phyloP scores from a whole-genome alignment of 805 yeast genomes.

The Gaillardinia entomophila region DNA sequence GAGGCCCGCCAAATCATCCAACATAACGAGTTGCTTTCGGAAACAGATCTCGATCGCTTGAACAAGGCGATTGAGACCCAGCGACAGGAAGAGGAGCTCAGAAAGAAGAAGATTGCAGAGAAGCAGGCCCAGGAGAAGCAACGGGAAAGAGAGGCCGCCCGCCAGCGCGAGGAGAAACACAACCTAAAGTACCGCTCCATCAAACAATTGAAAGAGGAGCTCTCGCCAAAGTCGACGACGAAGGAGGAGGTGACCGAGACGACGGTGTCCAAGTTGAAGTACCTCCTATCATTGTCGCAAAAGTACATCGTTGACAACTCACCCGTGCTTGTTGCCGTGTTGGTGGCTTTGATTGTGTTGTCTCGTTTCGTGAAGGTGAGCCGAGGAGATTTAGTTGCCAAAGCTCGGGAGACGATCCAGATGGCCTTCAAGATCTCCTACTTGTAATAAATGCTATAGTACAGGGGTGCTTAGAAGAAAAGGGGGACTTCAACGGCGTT shows the following conservation, averaged over 20 bases:
- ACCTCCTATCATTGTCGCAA: slow-evolving; percentile 12
- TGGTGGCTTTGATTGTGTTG: slow-evolving; percentile 15
- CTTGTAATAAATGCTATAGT: slow-evolving; percentile 17
- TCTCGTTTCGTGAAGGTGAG: slow-evolving; percentile 15
- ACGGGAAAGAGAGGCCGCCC: slow-evolving; percentile 6
- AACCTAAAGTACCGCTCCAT: slow-evolving; percentile 24
- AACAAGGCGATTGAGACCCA: slow-evolving; percentile 8
- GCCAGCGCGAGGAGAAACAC: slow-evolving; percentile 11
- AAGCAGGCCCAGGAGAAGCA: slow-evolving; percentile 19
- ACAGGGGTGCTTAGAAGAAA: slow-evolving; percentile 22
- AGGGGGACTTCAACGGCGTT: slow-evolving; percentile 43
- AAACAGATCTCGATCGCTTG: slow-evolving; percentile 5
- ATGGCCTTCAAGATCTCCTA: slow-evolving; percentile 43
- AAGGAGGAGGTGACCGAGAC: background rate
- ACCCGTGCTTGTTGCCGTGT: slow-evolving; percentile 17
- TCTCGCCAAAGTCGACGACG: slow-evolving; percentile 1
- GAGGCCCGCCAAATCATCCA: slow-evolving; percentile 22
- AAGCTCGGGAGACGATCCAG: slow-evolving; percentile 27
- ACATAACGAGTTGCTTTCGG: slow-evolving; percentile 12
- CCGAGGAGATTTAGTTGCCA: slow-evolving; percentile 23
- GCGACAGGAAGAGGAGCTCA: slow-evolving; percentile 4
- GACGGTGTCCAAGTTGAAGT: slow-evolving; percentile 7
- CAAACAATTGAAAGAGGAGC: slow-evolving; percentile 19
- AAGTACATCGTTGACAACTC: slow-evolving; percentile 21
- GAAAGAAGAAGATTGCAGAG: slow-evolving; percentile 6